phyloP scores from a whole-genome alignment of 2,329 filamentous ascomycete species.

The Juglanconis sp. region DNA sequence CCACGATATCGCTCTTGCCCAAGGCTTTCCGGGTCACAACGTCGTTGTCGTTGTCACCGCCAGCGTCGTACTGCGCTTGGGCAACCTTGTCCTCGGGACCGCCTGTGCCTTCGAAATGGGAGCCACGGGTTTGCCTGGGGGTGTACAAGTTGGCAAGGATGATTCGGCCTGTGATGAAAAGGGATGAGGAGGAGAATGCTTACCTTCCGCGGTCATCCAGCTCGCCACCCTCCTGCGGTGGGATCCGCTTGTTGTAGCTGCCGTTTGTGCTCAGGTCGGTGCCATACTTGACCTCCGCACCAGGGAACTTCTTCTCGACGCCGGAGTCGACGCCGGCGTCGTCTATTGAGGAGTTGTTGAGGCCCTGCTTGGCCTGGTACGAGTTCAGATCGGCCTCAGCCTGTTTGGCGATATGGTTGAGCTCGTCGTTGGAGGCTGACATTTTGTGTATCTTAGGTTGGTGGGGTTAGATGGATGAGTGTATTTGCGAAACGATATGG shows the following conservation, averaged over 20 bases:
- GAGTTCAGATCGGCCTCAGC: conserved; percentile 47
- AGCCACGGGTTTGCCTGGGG: conserved; percentile 39
- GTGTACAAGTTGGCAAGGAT: conserved; percentile 14
- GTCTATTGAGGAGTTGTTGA: conserved; percentile 36
- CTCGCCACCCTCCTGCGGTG: conserved; percentile 42
- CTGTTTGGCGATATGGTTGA: conserved; percentile 41
- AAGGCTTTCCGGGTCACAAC: conserved; percentile 28
- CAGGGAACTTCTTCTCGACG: conserved; percentile 42
- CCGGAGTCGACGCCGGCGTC: conserved; percentile 40
- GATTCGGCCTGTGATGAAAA: background rate
- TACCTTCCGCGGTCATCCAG: conserved; percentile 44
- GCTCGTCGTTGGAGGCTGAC: conserved; percentile 29
- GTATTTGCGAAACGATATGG: background rate
- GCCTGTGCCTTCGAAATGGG: conserved; percentile 41
- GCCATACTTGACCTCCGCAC: conserved; percentile 36
- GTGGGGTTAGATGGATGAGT: background rate
- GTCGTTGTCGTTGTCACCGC: conserved; percentile 34
- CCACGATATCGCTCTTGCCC: conserved; percentile 20
- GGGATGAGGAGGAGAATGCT: conserved; percentile 9
- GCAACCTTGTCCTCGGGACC: conserved; percentile 40
- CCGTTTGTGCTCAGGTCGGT: conserved; percentile 43
- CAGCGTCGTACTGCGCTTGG: conserved; percentile 24
- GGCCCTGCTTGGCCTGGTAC: conserved; percentile 46
- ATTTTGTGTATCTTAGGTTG: conserved; percentile 1
- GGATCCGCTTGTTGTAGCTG: conserved; percentile 44